Evolutionary conservation across 176 grass and related monocot genomes (phyloP), one percentile per base, ranked within the genome.

Genomic region (Raddia distichophylla): DNA sequence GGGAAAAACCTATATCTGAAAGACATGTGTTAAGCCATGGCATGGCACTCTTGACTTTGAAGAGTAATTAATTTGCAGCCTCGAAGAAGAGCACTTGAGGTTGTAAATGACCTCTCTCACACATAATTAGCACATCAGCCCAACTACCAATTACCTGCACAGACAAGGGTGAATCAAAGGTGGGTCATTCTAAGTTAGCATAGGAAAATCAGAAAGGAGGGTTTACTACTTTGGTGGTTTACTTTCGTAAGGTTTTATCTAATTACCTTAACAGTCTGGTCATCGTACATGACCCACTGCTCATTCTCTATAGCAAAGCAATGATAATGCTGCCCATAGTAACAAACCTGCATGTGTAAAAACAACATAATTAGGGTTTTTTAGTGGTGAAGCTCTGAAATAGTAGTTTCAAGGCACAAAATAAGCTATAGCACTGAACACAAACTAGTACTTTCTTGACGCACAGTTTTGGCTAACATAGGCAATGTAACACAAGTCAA

Each of bases 301-400:
- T 87, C 93, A 87, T 91, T 85, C 85, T 99, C 89, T 50, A 88
- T 93, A 78, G 97, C 97, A 93, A 99, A 95, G 60, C 93, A 99
- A 84, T 99, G 93, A 79, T 99, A 99, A 81, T 96, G 97, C 78
- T 99, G 97, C 73, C 97, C 97, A 17, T 99, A 99, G 76, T 99
- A 99, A 88, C 97, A 99, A 70, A 99, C 91, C 93, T 99, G 87
- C 67, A 86, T 70, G 78, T 5, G 8, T 37, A 85, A 85, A 69
- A 77, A 56, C 71, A 83, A 19, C 48, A 80, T 73, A 72, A 42
- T 15, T 75, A 20, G 58, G 49, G 27, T 27, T 27, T 27, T 75
- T 44, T 35, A 75, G 10, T 22, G 45, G 18, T 45, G 17, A 75
- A 27, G 48, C 45, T 33, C n/a, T 7, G n/a, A 49, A 75, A 58